These are phyloP conservation scores for Pleodorina starrii DNA, from an alignment of 139 green algal species.

Conservation along the genomic window DNA sequence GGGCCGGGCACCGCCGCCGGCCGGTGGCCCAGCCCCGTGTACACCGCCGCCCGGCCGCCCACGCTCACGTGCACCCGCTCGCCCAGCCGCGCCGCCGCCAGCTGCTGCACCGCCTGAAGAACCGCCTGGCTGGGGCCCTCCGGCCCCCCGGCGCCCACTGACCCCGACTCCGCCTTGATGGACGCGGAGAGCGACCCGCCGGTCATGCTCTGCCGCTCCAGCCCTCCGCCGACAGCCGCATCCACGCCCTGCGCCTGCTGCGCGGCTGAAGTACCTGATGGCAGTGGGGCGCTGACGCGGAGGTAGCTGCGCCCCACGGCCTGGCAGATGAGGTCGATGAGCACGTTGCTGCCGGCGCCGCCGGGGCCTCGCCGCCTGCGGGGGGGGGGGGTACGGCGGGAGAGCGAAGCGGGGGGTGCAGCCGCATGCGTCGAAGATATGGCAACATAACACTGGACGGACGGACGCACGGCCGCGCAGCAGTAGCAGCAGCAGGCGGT, in stretches of 20 bases:
- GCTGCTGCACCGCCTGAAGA: slow-evolving; percentile 8
- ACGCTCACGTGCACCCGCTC: slow-evolving; percentile 12
- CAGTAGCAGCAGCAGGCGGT: too few relatives aligned
- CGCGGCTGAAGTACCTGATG: not conserved
- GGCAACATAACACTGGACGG: too few relatives aligned
- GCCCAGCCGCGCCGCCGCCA: slow-evolving; percentile 18
- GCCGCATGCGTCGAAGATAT: too few relatives aligned
- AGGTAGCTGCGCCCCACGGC: slow-evolving; percentile 25
- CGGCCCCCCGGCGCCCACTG: not conserved
- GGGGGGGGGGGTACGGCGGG: not conserved
- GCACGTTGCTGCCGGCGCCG: not conserved
- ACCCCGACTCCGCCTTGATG: not conserved
- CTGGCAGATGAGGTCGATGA: slow-evolving; percentile 21
- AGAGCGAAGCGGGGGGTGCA: not conserved
- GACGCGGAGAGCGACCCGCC: not conserved
- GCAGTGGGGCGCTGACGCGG: not conserved
- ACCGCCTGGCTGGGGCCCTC: not conserved
- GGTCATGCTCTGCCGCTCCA: not conserved
- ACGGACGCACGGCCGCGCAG: too few relatives aligned
- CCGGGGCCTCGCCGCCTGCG: not conserved
- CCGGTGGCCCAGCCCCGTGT: slow-evolving; percentile 9
- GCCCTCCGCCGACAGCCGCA: too few relatives aligned
- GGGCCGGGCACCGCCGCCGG: not conserved
- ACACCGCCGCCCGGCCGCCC: slow-evolving; percentile 12
- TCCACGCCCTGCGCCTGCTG: not conserved